Evolutionary conservation across 305 asterid species (phyloP).

Genomic region (Vinca major): DNA sequence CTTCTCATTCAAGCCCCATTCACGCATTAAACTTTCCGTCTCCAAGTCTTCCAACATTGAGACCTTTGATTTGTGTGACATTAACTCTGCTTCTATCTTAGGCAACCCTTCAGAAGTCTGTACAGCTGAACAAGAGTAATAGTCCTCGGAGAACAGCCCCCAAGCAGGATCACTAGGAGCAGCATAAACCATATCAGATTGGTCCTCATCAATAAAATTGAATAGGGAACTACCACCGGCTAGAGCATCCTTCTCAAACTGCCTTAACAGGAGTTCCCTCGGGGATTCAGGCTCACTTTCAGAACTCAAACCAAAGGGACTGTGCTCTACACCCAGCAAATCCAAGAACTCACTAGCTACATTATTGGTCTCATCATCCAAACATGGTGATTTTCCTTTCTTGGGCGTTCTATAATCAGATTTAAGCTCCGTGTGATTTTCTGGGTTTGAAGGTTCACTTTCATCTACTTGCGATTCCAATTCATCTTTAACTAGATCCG

Average conservation of each 20-base stretch:
- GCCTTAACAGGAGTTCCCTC: slow-evolving; percentile 70
- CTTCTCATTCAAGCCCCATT: slow-evolving; percentile 68
- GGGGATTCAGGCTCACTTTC: slow-evolving; percentile 97
- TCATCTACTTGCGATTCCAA: slow-evolving; percentile 50
- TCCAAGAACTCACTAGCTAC: slow-evolving; percentile 82
- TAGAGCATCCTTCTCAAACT: slow-evolving; percentile 80
- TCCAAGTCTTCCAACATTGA: slow-evolving; percentile 72
- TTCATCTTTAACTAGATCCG: slow-evolving; percentile 33
- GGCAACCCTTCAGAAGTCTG: slow-evolving; percentile 30
- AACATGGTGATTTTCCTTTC: slow-evolving; percentile 49
- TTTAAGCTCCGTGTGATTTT: slow-evolving; percentile 29
- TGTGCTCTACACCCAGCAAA: slow-evolving; percentile 71
- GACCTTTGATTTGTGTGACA: slow-evolving; percentile 44
- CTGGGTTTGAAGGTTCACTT: slow-evolving; percentile 28
- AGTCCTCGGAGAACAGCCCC: slow-evolving; percentile 36
- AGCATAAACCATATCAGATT: slow-evolving; percentile 21
- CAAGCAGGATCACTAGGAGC: slow-evolving; percentile 34
- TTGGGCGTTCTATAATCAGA: slow-evolving; percentile 22
- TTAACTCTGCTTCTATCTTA: slow-evolving; percentile 33
- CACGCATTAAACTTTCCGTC: slow-evolving; percentile 80
- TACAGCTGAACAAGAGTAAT: slow-evolving; percentile 22
- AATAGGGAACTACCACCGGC: slow-evolving; percentile 58
- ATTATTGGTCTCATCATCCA: slow-evolving; percentile 51
- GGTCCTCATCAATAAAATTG: slow-evolving; percentile 40
- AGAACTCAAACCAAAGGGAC: slow-evolving; percentile 66